Evolutionary conservation across 1,284 basidiomycete genomes (phyloP), one percentile per base, ranked within the genome.

Genomic region (Ustilago xerochloae): DNA sequence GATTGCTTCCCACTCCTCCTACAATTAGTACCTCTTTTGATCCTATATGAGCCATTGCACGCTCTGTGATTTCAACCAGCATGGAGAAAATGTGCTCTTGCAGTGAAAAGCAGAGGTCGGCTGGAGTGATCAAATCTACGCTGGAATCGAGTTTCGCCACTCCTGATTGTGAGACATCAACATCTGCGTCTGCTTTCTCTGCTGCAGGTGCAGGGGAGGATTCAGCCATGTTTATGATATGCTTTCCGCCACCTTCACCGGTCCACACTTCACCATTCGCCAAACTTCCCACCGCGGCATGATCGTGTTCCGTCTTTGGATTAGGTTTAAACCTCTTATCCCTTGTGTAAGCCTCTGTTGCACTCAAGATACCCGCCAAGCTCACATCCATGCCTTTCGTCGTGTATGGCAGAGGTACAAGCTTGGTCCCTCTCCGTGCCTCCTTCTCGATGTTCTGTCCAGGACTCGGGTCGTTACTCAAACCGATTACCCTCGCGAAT

Each of bases 341-440:
- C 22, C 41, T 84, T 60, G 75, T 97, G 80, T 94, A 96, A 0
- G 91, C 90, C 86, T 98, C 97, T 6, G 90, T 89, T 3, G 93
- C 90, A 9, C 92, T 92, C 39, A 99, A 87, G 60, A 99, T 92
- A 1, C 97, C 97, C 4, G 94, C 96, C 55, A 99, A 88, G 72
- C 93, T 93, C 67, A 99, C 87, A 84, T 99, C 97, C 97, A 99
- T 99, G 18, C 97, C 97, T 85, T 99, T 99, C 0, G 96, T 99
- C 0, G 95, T 89, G 84, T 99, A 99, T 6, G 97, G 96, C 49
- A 99, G 87, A 0, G 91, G 86, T 0, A 98, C 85, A 1, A 99
- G 86, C 33, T 91, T 89, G 77, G 64, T 77, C 2, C 81, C 94
- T 93, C 90, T 91, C 85, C 93, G 95, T 0, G 97, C 96, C 83